phyloP scores from a whole-genome alignment of 1,284 basidiomycete genomes.

The Xerocomus cyaneibrunnescens region DNA sequence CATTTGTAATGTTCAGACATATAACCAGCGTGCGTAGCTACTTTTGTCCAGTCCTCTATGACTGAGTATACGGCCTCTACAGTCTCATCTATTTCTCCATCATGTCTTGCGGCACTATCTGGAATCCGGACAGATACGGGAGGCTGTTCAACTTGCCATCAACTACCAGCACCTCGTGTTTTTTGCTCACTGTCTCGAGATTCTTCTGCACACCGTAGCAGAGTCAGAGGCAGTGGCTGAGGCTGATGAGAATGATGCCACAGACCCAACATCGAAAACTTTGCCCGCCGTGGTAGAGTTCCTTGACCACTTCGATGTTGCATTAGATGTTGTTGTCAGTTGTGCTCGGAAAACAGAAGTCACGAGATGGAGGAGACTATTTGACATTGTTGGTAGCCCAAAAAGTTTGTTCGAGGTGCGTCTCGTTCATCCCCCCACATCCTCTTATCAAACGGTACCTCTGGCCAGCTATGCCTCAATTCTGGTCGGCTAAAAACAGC shows the following conservation, averaged over 20 bases:
- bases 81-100: slow-evolving; percentile 95
- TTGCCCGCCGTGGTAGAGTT: slow-evolving; percentile 83
- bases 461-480: slow-evolving; percentile 68
- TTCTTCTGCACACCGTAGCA: slow-evolving; percentile 90
- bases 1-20: slow-evolving; percentile 92
- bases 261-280: slow-evolving; percentile 31
- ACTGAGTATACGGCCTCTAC: slow-evolving; percentile 7
- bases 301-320: slow-evolving; percentile 90
- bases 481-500: slow-evolving; percentile 84
- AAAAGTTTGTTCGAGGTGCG: slow-evolving; percentile 86
- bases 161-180: slow-evolving; percentile 90
- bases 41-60: neutral
- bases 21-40: slow-evolving; percentile 72
- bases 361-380: slow-evolving; percentile 86
- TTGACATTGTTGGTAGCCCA: slow-evolving; percentile 89
- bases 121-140: slow-evolving; percentile 63
- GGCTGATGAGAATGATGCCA: slow-evolving; percentile 30
- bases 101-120: slow-evolving; percentile 89
- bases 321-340: slow-evolving; percentile 91
- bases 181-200: slow-evolving; percentile 93
- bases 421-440: slow-evolving; percentile 1
- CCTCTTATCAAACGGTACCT: neutral
- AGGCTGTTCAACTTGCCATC: slow-evolving; percentile 84
- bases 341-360: slow-evolving; percentile 98
- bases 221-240: slow-evolving; percentile 74